These are phyloP conservation scores for Hypoxylon sp. DNA, from an alignment of 2,329 filamentous ascomycete genomes.

Conservation along the genomic window DNA sequence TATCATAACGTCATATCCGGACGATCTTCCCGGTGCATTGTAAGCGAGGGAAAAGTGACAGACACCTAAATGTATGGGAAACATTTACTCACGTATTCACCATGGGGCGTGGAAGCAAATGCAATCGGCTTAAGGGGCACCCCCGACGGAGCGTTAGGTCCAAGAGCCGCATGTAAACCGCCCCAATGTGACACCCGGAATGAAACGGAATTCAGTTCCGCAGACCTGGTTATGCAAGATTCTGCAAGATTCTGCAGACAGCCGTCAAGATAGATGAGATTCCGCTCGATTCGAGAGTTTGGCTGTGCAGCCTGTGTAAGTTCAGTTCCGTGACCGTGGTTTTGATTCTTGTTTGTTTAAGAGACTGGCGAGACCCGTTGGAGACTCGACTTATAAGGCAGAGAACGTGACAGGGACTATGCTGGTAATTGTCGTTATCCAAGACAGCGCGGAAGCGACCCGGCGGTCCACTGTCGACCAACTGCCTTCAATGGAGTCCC, in stretches of 20 bases:
- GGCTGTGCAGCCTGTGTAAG: neutral
- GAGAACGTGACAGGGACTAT: slow-evolving; percentile 18
- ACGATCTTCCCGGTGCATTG: slow-evolving; percentile 1
- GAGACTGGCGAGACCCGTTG: neutral
- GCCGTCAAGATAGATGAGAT: slow-evolving; percentile 5
- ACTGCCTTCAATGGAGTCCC: neutral
- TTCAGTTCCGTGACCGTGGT: slow-evolving; percentile 2
- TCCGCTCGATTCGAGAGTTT: neutral
- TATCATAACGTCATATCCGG: neutral
- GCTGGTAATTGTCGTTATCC: neutral
- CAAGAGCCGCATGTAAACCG: neutral
- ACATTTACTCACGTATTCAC: neutral
- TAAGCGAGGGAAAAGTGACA: slow-evolving; percentile 7
- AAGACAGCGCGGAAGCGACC: slow-evolving; percentile 10
- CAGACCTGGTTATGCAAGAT: neutral
- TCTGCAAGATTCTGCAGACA: slow-evolving; percentile 24
- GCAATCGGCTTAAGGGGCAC: neutral
- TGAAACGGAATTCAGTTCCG: slow-evolving; percentile 1
- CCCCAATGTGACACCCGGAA: slow-evolving; percentile 12
- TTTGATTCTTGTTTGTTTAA: slow-evolving; percentile 9
- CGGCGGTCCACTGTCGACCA: slow-evolving; percentile 7
- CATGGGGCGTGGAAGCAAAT: slow-evolving; percentile 1
- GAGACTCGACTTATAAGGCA: neutral
- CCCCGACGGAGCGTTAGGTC: neutral
- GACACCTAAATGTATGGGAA: neutral